phyloP scores from a whole-genome alignment of 441 rosid genomes.

The Populus trichocarpa region DNA sequence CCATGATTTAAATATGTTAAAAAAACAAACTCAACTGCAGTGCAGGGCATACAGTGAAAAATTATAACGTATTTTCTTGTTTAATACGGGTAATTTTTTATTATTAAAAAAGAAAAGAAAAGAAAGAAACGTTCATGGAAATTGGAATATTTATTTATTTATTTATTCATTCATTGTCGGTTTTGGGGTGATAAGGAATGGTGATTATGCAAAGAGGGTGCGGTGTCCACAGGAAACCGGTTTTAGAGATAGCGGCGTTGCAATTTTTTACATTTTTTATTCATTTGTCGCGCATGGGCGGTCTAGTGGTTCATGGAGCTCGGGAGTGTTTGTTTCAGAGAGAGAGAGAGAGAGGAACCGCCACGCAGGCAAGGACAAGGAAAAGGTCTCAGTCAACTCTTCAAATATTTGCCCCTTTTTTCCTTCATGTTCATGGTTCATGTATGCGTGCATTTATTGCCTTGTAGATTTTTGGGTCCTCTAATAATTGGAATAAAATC shows the following conservation, averaged over 20 bases:
- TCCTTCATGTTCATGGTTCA: no score
- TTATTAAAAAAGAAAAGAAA: no score
- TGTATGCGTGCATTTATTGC: background rate
- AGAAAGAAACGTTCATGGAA: background rate
- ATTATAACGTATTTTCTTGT: background rate
- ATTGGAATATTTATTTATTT: no score
- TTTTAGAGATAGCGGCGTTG: background rate
- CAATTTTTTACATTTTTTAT: background rate
- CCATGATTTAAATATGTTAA: slow-evolving; percentile 22
- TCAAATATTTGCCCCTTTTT: background rate
- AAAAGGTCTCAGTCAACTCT: background rate
- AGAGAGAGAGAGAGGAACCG: background rate
- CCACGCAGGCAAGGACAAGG: background rate
- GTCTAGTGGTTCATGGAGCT: background rate
- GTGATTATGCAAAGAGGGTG: background rate
- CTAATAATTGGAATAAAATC: background rate
- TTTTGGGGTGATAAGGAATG: background rate
- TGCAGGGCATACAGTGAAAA: background rate
- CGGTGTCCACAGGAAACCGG: background rate
- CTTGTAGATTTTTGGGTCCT: background rate
- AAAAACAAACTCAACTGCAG: no score
- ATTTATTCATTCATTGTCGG: background rate
- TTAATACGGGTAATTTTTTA: background rate
- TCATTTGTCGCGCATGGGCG: background rate
- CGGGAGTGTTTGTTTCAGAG: background rate